Conservation (phyloP, 129 eudicot species). For the Chrysanthemum lavandulifolium region DNA sequence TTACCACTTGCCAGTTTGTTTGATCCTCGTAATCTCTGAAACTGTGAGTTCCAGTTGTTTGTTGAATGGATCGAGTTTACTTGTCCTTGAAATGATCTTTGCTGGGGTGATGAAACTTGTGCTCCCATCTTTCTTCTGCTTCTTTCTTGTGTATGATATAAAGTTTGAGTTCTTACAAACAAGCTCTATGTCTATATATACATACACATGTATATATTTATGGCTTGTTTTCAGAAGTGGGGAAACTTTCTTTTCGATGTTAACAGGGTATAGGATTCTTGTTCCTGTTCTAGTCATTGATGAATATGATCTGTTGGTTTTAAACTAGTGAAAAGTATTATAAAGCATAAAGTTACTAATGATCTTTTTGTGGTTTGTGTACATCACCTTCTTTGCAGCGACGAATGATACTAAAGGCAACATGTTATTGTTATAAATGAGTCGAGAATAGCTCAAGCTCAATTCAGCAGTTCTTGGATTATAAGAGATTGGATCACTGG, state of each 20-base stretch:
- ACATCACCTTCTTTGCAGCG: background rate
- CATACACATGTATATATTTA: background rate
- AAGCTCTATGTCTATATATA: background rate
- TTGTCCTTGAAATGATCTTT: slow-evolving; percentile 25
- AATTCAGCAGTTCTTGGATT: too few relatives aligned
- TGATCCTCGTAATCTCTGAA: slow-evolving; percentile 48
- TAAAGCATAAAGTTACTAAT: slow-evolving; percentile 5
- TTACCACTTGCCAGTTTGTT: slow-evolving; percentile 77
- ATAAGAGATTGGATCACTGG: too few relatives aligned
- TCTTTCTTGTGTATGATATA: slow-evolving; percentile 9
- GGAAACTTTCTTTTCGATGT: slow-evolving; percentile 18
- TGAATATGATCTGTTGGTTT: slow-evolving; percentile 20
- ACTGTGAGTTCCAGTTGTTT: slow-evolving; percentile 48
- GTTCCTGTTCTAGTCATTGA: background rate
- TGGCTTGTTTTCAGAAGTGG: slow-evolving; percentile 19
- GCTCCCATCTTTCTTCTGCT: slow-evolving; percentile 29
- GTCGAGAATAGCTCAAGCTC: too few relatives aligned
- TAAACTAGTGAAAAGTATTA: slow-evolving; percentile 20
- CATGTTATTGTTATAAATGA: background rate
- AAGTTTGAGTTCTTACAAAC: background rate
- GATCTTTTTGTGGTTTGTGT: slow-evolving; percentile 2
- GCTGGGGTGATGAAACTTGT: slow-evolving; percentile 18
- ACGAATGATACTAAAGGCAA: background rate
- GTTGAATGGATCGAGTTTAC: slow-evolving; percentile 52
- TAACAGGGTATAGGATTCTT: slow-evolving; percentile 35